phyloP scores from a whole-genome alignment of 2,329 filamentous ascomycete genomes.

The Helicocarpus griseus region DNA sequence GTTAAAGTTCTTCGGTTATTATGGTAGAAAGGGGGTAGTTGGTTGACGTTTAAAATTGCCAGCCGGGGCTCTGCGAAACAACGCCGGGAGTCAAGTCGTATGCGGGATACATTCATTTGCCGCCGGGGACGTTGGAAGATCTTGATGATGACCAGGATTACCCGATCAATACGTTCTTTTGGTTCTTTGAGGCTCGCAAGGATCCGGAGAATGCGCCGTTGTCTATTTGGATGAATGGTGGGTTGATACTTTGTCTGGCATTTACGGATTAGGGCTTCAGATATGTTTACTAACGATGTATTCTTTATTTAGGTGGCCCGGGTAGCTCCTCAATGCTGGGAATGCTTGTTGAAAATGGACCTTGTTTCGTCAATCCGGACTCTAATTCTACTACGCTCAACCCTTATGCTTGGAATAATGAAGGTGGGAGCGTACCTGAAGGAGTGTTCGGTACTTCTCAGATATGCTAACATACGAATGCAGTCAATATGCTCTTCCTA shows the following conservation, averaged over 20 bases:
- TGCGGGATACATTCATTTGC: conserved; percentile 13
- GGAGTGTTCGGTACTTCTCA: too few species aligned
- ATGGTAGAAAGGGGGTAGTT: neutral
- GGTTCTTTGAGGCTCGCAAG: conserved; percentile 41
- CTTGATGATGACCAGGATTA: conserved; percentile 11
- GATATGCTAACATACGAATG: neutral
- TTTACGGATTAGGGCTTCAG: too few species aligned
- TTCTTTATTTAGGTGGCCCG: too few species aligned
- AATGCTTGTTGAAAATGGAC: conserved; percentile 35
- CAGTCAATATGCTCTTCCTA: conserved; percentile 57
- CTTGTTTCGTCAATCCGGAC: conserved; percentile 34
- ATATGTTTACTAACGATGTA: too few species aligned
- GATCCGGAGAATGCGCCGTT: conserved; percentile 36
- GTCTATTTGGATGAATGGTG: conserved; percentile 39
- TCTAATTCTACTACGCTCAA: conserved; percentile 32
- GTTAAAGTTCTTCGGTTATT: too few species aligned
- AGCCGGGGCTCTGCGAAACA: conserved; percentile 47
- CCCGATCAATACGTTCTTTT: conserved; percentile 23
- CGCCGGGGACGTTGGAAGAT: conserved; percentile 8
- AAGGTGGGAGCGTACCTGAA: conserved; percentile 15
- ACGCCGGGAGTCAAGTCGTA: conserved; percentile 40
- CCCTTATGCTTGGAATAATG: conserved; percentile 47
- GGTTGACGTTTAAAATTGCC: neutral
- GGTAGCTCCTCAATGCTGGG: conserved; percentile 36
- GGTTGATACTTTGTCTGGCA: too few species aligned